Evolutionary conservation across 2,329 filamentous ascomycete genomes (phyloP).

Genomic region (Nannizziopsis barbatae): DNA sequence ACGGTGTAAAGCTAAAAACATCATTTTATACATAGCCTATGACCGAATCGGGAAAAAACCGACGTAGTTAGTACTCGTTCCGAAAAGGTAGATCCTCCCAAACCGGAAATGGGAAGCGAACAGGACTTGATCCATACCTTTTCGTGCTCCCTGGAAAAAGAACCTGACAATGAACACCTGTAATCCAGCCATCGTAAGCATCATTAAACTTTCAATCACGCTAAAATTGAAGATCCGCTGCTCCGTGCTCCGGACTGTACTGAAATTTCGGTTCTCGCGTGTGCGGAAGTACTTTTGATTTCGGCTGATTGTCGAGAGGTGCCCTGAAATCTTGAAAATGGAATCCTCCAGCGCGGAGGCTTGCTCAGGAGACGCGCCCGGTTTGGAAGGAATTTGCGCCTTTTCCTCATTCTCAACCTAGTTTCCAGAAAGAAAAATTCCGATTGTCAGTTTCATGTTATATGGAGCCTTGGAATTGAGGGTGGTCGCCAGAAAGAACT

Average conservation of each 20-base stretch:
- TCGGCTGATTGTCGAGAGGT: conserved; percentile 84
- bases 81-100: not conserved
- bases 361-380: conserved; percentile 79
- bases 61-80: conserved; percentile 5
- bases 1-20: not conserved
- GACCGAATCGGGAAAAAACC: not conserved
- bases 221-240: conserved; percentile 94
- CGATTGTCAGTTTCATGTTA: not conserved
- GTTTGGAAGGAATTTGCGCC: conserved; percentile 73
- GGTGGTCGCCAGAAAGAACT: no score
- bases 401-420: conserved; percentile 86
- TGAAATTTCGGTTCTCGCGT: conserved; percentile 96
- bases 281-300: conserved; percentile 99
- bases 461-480: not conserved
- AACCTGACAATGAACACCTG: conserved; percentile 97
- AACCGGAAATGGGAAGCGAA: no score
- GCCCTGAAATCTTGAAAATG: conserved; percentile 85
- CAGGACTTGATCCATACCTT: conserved; percentile 44
- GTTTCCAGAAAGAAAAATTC: not conserved
- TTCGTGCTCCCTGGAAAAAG: conserved; percentile 87
- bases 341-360: conserved; percentile 82
- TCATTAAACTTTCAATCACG: conserved; percentile 80
- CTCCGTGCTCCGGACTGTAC: conserved; percentile 93
- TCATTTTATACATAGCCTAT: conserved; percentile 14
- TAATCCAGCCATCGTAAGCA: conserved; percentile 86